Percentiles rank a stretch among this genome's conserved stretches.
Evolutionary conservation across 2,329 filamentous ascomycete genomes (phyloP).

Genomic region (Cercospora canescens): DNA sequence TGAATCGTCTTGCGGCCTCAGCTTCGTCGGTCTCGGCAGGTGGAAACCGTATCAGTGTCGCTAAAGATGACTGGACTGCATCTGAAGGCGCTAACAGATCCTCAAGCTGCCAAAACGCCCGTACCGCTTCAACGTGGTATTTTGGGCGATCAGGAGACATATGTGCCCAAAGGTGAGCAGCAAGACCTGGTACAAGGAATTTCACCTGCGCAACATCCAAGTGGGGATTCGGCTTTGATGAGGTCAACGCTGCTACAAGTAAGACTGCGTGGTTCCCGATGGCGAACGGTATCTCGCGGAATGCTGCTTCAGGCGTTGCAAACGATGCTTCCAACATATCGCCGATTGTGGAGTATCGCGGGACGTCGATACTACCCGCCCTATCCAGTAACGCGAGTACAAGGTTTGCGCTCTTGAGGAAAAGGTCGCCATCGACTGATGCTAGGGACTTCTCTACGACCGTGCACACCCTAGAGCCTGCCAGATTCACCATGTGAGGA

Average conservation of each 20-base stretch:
- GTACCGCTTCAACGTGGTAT: slow-evolving; percentile 90
- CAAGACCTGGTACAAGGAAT: slow-evolving; percentile 66
- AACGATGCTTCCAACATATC: neutral
- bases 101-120: slow-evolving; percentile 83
- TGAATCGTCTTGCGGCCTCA: slow-evolving; percentile 70
- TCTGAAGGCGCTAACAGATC: slow-evolving; percentile 22
- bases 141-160: slow-evolving; percentile 82
- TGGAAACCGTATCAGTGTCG: slow-evolving; percentile 10
- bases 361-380: neutral
- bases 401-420: neutral
- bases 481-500: neutral
- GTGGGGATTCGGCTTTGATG: slow-evolving; percentile 2
- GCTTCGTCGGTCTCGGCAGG: slow-evolving; percentile 2
- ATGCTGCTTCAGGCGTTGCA: neutral
- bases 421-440: neutral
- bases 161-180: slow-evolving; percentile 74
- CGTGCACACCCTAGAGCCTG: slow-evolving; percentile 1
- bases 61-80: slow-evolving; percentile 24
- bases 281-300: slow-evolving; percentile 19
- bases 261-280: slow-evolving; percentile 26
- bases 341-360: neutral
- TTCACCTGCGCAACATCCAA: slow-evolving; percentile 51
- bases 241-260: slow-evolving; percentile 17
- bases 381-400: slow-evolving; percentile 12
- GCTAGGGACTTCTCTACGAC: slow-evolving; percentile 8